Evolutionary conservation across 305 asterid species (phyloP).

Genomic region (Solanum chacoense): DNA sequence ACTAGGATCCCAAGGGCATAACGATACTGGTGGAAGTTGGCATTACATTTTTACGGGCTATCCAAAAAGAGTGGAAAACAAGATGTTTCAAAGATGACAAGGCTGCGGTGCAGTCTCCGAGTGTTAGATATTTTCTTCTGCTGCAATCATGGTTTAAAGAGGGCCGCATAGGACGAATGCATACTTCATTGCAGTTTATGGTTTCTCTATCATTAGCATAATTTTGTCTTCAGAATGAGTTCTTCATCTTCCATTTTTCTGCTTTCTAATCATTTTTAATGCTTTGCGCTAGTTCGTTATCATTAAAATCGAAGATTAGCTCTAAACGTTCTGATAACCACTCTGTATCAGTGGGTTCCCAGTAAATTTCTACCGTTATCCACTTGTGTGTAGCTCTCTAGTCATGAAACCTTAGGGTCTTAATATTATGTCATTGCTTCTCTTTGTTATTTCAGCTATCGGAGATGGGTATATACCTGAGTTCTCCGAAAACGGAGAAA

Average conservation of each 20-base stretch:
- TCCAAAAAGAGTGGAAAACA: not conserved
- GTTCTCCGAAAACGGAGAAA: slow-evolving; percentile 87
- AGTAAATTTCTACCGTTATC: not conserved
- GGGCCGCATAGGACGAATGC: not conserved
- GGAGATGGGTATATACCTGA: slow-evolving; percentile 84
- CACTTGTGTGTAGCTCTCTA: not conserved
- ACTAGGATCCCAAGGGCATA: not conserved
- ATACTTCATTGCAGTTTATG: not conserved
- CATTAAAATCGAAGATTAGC: not conserved
- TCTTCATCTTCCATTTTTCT: not conserved
- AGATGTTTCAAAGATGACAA: not conserved
- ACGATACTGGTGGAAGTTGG: not conserved
- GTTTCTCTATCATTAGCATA: not conserved
- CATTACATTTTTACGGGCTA: not conserved
- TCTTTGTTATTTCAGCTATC: slow-evolving; percentile 29
- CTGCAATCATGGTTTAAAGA: not conserved
- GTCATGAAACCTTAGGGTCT: not conserved
- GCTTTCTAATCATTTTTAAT: not conserved
- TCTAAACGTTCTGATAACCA: not conserved
- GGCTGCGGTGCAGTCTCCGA: not conserved
- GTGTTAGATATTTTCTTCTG: not conserved
- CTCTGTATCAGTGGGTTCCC: not conserved
- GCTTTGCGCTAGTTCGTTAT: not conserved
- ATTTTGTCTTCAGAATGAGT: not conserved
- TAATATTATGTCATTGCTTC: not conserved